Percentiles rank a stretch among this genome's conserved stretches.
Conservation (phyloP, 2,329 filamentous ascomycete genomes). For the Coleophoma cylindrospora region DNA sequence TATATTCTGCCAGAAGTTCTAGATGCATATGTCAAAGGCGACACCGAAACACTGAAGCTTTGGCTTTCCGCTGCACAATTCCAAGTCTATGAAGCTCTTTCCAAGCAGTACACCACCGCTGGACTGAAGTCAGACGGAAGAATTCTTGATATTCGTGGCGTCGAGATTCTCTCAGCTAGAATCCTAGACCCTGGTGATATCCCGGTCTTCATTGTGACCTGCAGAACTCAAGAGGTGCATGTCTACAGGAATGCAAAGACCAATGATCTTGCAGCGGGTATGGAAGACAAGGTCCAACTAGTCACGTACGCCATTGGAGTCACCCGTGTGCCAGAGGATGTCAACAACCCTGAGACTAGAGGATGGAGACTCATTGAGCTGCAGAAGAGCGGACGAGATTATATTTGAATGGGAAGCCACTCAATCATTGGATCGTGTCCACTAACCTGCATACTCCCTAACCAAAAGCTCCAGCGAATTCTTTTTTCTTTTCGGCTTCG, state of each 20-base stretch:
- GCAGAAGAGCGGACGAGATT: slow-evolving; percentile 96
- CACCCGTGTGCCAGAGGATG: slow-evolving; percentile 88
- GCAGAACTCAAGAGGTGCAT: slow-evolving; percentile 94
- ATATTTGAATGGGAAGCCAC: slow-evolving; percentile 46
- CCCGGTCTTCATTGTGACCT: slow-evolving; percentile 95
- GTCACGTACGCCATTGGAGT: slow-evolving; percentile 98
- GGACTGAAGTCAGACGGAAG: slow-evolving; percentile 92
- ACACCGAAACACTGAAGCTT: slow-evolving; percentile 81
- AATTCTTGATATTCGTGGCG: slow-evolving; percentile 90
- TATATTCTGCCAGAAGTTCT: slow-evolving; percentile 97
- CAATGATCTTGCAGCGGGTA: slow-evolving; percentile 83
- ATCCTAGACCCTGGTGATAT: slow-evolving; percentile 83
- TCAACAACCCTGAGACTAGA: slow-evolving; percentile 92
- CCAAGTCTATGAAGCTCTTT: slow-evolving; percentile 93
- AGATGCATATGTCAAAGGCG: slow-evolving; percentile 96
- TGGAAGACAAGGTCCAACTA: slow-evolving; percentile 98
- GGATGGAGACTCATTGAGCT: slow-evolving; percentile 98
- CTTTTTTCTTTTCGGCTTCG: too few species aligned
- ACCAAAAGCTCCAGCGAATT: too few species aligned
- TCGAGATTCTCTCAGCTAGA: slow-evolving; percentile 78
- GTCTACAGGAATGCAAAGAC: slow-evolving; percentile 93
- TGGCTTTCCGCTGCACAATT: slow-evolving; percentile 97
- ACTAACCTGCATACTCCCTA: too few species aligned
- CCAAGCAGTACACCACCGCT: slow-evolving; percentile 90
- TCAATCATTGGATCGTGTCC: too few species aligned